Evolutionary conservation across 2,329 filamentous ascomycete genomes (phyloP), one percentile per base, ranked within the genome.

Genomic region (Alternaria brassicicola): DNA sequence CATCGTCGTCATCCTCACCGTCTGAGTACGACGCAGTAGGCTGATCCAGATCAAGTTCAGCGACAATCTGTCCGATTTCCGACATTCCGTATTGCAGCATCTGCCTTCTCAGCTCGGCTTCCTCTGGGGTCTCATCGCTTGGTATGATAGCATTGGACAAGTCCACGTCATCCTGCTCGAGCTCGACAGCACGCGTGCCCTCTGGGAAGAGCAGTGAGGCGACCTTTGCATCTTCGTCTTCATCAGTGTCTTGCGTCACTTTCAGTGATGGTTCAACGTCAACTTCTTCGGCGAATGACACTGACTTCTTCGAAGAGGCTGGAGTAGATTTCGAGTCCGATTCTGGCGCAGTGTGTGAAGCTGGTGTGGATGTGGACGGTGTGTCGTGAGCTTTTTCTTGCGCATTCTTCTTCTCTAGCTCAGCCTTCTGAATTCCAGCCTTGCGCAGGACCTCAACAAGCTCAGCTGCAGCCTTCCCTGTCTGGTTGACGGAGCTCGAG

Each of bases 51-150:
- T 96, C 87, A 43, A 99, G 85, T 78, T 98, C 93, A 15, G 95
- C 95, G 15, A 99, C 95, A 3, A 99, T 91, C 35, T 92, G 88
- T 4, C 93, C 92, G 56, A 99, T 89, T 76, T 98, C 94, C 42
- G 89, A 89, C 77, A 97, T 81, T 61, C 91, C 89, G 73, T 98
- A 99, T 62, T 91, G 85, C 7, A 98, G 83, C 93, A 99, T 98
- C 71, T 97, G 89, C 56, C 89, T 86, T 6, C 95, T 88, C 23
- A 97, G 78, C 30, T 85, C 85, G 4, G 92, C 90, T 62, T 97
- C 94, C 64, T 96, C 93, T 12, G 85, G 82, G 0, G 89, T 86
- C 68, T 99, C 95, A 50, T 90, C 85, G 1, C 88, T 84, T 2
- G 92, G 90, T 13, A 90, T 84, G 12, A 92, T 79, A 1, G 87